Evolutionary conservation across 108 stramenopile genomes (phyloP).

Genomic region (Discostella stelligeroides): DNA sequence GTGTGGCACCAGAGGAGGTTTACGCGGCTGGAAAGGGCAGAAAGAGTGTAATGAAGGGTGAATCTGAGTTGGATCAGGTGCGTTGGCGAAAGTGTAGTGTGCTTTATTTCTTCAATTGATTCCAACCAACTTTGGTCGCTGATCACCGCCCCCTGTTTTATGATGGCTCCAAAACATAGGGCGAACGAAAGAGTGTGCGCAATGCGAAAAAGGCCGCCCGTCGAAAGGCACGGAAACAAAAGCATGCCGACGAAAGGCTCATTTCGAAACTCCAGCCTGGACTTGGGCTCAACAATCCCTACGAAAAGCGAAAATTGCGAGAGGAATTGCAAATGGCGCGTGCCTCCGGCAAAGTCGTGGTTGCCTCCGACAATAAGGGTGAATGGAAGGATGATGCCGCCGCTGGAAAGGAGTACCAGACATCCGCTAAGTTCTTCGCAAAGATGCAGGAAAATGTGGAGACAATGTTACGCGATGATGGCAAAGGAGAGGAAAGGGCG

Average conservation of each 20-base stretch:
- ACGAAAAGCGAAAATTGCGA: constrained; percentile 88
- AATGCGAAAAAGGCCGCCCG: constrained; percentile 89
- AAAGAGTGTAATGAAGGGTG: constrained; percentile 83
- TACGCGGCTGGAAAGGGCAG: constrained; percentile 88
- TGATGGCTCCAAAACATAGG: constrained; percentile 29
- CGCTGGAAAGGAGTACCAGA: constrained; percentile 65
- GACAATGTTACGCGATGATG: constrained; percentile 47
- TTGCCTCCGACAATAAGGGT: constrained; percentile 49
- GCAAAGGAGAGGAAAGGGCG: constrained; percentile 21
- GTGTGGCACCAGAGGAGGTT: constrained; percentile 95
- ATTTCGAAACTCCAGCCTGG: constrained; percentile 90
- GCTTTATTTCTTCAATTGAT: background rate
- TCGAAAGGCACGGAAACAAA: constrained; percentile 88
- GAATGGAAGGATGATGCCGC: constrained; percentile 65
- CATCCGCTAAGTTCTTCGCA: constrained; percentile 91
- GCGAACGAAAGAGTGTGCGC: constrained; percentile 89
- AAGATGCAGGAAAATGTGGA: constrained; percentile 87
- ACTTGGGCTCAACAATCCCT: constrained; percentile 93
- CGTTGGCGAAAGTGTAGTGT: background rate
- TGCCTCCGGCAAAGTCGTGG: constrained; percentile 78
- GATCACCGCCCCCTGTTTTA: background rate
- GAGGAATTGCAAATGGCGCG: constrained; percentile 88
- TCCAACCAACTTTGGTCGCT: background rate
- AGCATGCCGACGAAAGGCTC: constrained; percentile 86
- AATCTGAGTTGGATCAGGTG: constrained; percentile 81